Base-by-base conservation (phyloP, 306 rosid species). In the Herpetospermum pedunculosum region DNA sequence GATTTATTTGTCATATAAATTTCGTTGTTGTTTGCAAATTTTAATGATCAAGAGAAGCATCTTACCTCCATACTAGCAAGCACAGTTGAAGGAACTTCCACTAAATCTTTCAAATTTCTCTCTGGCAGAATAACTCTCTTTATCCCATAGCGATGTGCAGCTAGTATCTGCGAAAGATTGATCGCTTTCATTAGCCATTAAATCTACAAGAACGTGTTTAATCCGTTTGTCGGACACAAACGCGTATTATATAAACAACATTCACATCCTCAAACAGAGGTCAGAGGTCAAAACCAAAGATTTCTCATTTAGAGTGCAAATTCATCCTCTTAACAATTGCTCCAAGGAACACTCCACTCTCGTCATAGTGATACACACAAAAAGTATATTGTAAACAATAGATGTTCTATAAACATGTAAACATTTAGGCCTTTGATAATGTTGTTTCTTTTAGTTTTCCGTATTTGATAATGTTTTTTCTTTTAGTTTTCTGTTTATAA, bases 71-170 rank as follows among this genome's bases (percentile, higher is more conserved):
- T 73, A 78, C 75, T 82, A 25, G 85, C 83, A 58, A 91, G 91
- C 79, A 94, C 97, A 6, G 85, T 81, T 10, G 98, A 62, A 75
- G 98, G 97, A 41, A 94, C 95, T 84, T 94, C 98, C 73, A 75
- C 93, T 79, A 91, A 88, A 85, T 94, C 99, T 79, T 94, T 94
- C 90, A 86, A 77, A 79, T 94, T 94, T 86, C 92, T 89, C 84
- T 94, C 92, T 44, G 99, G 99, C 43, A 91, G 85, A 79, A 94
- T 91, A 70, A 94, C 90, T 74, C 99, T 89, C 80, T 82, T 94
- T 70, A 94, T 88, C 72, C 99, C 97, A 70, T 70, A 83, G 69
- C 97, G 92, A 70, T 91, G 97, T 14, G 99, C 99, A 57, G 97
- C 99, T 86, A 94, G 85, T 82, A 94, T 84, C 99, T 94, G 87